A percentile compares a stretch with the other conserved stretches of the same genome.
These are phyloP conservation scores for Floccularia luteovirens DNA, from an alignment of 768 basidiomycete genomes.

Conservation along the genomic window DNA sequence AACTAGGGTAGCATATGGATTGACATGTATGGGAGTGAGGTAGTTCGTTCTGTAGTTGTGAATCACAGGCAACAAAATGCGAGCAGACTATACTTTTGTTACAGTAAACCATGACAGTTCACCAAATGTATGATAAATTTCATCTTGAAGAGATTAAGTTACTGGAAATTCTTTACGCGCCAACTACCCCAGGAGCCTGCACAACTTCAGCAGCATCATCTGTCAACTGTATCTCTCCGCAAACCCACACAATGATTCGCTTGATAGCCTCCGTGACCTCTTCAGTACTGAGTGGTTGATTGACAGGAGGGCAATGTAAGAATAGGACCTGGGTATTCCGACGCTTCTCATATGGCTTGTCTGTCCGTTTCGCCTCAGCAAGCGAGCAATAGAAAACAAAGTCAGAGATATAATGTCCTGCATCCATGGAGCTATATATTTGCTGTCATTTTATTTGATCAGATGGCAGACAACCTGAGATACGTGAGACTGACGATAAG, in stretches of 20 bases:
- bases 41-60: no score
- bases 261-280: constrained; percentile 63
- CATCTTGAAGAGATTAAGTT: no score
- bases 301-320: constrained; percentile 65
- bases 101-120: no score
- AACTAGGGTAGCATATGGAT: no score
- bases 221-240: constrained; percentile 28
- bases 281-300: constrained; percentile 54
- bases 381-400: constrained; percentile 74
- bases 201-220: no score
- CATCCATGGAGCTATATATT: constrained; percentile 68
- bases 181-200: no score
- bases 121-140: no score
- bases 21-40: no score
- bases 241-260: constrained; percentile 55
- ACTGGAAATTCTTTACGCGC: no score
- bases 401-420: constrained; percentile 71
- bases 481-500: constrained; percentile 9
- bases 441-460: constrained; percentile 29
- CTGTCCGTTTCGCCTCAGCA: constrained; percentile 52
- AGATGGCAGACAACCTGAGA: constrained; percentile 4
- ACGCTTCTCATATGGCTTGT: constrained; percentile 32
- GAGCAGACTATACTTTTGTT: no score
- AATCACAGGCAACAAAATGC: no score
- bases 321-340: constrained; percentile 50